Percentiles rank a stretch among this genome's conserved stretches.
Evolutionary conservation across 2,329 filamentous ascomycete species (phyloP).

Genomic region (Helotiales sp.): DNA sequence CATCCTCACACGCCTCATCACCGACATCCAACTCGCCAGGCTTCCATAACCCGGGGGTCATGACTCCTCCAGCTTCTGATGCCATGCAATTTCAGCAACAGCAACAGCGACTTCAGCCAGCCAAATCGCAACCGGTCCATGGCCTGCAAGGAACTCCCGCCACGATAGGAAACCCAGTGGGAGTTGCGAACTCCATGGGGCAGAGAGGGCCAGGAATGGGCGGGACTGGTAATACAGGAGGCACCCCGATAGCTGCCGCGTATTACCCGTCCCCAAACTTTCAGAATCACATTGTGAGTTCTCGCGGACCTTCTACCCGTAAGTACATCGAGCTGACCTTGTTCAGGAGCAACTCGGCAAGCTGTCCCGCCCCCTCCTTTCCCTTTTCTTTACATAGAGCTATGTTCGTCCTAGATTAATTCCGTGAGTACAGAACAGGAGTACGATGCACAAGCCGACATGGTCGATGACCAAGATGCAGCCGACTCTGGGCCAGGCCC

Average conservation of each 20-base stretch:
- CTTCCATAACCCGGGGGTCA: constrained; percentile 58
- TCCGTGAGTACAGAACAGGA: constrained; percentile 82
- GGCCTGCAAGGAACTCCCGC: constrained; percentile 28
- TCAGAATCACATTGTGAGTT: constrained; percentile 76
- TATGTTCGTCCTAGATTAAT: constrained; percentile 68
- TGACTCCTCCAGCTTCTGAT: constrained; percentile 61
- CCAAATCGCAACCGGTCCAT: constrained; percentile 28
- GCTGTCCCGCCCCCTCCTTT: constrained; percentile 56
- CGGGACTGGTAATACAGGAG: constrained; percentile 39
- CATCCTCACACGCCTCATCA: constrained; percentile 76
- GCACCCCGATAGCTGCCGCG: constrained; percentile 43
- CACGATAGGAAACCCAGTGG: constrained; percentile 28
- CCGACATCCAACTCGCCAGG: constrained; percentile 63
- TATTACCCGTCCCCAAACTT: constrained; percentile 82
- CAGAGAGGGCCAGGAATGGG: constrained; percentile 34
- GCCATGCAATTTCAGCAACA: constrained; percentile 51
- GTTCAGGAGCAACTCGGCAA: constrained; percentile 77
- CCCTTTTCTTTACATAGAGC: constrained; percentile 50
- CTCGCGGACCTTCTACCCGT: not conserved
- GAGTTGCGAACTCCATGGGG: constrained; percentile 26
- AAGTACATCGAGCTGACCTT: constrained; percentile 64
- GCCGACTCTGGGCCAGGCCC: constrained; percentile 68
- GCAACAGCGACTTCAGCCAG: constrained; percentile 34
- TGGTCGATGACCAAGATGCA: constrained; percentile 79
- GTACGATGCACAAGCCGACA: constrained; percentile 87